These are phyloP conservation scores for Zangia roseola DNA, from an alignment of 768 basidiomycete genomes.

Conservation along the genomic window DNA sequence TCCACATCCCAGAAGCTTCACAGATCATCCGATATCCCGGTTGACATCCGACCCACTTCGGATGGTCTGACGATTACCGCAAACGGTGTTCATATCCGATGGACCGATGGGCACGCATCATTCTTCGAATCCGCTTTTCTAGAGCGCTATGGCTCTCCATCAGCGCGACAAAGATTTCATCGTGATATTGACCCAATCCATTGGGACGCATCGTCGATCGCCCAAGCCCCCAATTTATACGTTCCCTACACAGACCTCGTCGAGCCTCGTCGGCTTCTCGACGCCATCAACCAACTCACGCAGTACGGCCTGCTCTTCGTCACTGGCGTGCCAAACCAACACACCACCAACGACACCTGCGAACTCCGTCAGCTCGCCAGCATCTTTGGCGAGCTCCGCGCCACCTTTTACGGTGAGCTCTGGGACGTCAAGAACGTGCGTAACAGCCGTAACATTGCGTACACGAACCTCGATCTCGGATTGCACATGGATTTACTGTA, in stretches of 20 bases:
- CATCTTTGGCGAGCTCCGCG: constrained; percentile 71
- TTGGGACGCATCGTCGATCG: constrained; percentile 49
- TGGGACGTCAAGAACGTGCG: constrained; percentile 84
- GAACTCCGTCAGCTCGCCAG: constrained; percentile 66
- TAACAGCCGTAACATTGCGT: constrained; percentile 88
- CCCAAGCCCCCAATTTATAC: constrained; percentile 44
- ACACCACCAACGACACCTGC: constrained; percentile 60
- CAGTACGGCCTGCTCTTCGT: constrained; percentile 74
- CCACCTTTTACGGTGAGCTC: constrained; percentile 85
- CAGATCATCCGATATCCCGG: constrained; percentile 62
- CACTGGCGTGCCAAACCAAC: constrained; percentile 60
- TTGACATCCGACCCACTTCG: constrained; percentile 43
- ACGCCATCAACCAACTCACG: constrained; percentile 68
- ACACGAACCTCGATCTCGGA: constrained; percentile 86
- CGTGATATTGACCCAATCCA: constrained; percentile 35
- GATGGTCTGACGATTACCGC: constrained; percentile 41
- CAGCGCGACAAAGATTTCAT: constrained; percentile 42
- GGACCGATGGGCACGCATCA: constrained; percentile 62
- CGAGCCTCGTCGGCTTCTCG: constrained; percentile 45
- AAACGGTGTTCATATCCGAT: constrained; percentile 49
- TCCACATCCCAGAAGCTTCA: constrained; percentile 77
- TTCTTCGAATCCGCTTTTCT: constrained; percentile 52
- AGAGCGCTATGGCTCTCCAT: constrained; percentile 42
- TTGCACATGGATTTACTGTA: constrained; percentile 92
- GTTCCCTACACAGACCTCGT: constrained; percentile 53